Evolutionary conservation across 1,284 basidiomycete species (phyloP).

Genomic region (Trametes sp.): DNA sequence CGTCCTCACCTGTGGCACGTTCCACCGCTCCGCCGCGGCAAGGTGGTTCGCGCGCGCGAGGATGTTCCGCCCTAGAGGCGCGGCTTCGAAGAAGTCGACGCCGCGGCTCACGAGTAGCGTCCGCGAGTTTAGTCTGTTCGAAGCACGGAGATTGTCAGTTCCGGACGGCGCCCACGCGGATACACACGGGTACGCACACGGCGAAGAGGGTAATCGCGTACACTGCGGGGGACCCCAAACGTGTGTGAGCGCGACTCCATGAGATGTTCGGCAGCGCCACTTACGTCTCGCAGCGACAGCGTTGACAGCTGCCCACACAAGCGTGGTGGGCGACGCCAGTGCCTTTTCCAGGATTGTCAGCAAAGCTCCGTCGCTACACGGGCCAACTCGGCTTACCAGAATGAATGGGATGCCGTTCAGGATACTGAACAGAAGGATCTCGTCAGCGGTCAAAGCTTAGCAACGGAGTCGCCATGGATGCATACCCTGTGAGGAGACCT

Average conservation of each 20-base stretch:
- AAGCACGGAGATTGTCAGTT: neutral
- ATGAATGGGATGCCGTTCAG: too few relatives aligned
- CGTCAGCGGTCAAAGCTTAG: too few relatives aligned
- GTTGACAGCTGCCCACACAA: too few relatives aligned
- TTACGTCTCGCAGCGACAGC: neutral
- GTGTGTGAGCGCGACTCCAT: neutral
- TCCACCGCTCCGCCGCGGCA: conserved; percentile 10
- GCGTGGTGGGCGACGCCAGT: too few relatives aligned
- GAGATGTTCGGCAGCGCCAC: neutral
- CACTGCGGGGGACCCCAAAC: neutral
- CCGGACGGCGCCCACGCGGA: neutral
- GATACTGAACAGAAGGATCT: too few relatives aligned
- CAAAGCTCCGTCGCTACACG: too few relatives aligned
- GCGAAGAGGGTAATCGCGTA: neutral
- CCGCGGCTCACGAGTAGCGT: neutral
- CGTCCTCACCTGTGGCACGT: neutral
- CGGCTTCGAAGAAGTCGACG: conserved; percentile 2
- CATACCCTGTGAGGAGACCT: too few relatives aligned
- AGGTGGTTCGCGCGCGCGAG: neutral
- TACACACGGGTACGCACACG: neutral
- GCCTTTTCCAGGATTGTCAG: too few relatives aligned
- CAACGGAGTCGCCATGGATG: too few relatives aligned
- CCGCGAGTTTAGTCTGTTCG: neutral
- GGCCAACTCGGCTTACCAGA: too few relatives aligned
- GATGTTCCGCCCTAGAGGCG: neutral